A percentile compares a stretch with the other conserved stretches of the same genome.
Evolutionary conservation across 345 rosid genomes (phyloP).

Genomic region (Carallia pectinifolia): DNA sequence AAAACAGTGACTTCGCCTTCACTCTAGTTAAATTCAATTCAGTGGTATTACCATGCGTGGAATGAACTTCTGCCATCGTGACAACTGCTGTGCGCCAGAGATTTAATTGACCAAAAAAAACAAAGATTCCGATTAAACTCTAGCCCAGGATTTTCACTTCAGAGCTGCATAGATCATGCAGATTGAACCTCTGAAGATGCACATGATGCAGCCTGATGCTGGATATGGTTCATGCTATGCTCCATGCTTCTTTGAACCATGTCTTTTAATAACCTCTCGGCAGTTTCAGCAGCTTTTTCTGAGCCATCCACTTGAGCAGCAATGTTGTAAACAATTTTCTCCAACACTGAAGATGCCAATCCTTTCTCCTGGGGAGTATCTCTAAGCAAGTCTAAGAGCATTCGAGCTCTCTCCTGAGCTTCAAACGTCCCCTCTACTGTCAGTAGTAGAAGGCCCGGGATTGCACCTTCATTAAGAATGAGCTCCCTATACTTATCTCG

Average conservation of each 20-base stretch:
- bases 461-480: slow-evolving; percentile 74
- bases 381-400: slow-evolving; percentile 64
- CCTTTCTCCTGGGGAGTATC: slow-evolving; percentile 60
- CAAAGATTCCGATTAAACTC: slow-evolving; percentile 23
- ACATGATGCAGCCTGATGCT: slow-evolving; percentile 41
- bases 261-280: slow-evolving; percentile 62
- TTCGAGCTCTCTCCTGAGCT: slow-evolving; percentile 65
- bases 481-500: slow-evolving; percentile 59
- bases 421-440: slow-evolving; percentile 62
- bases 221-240: slow-evolving; percentile 48
- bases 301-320: slow-evolving; percentile 58
- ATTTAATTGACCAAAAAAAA: slow-evolving; percentile 22
- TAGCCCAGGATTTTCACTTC: slow-evolving; percentile 3
- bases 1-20: slow-evolving; percentile 10
- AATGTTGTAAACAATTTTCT: slow-evolving; percentile 59
- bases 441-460: slow-evolving; percentile 67
- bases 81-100: slow-evolving; percentile 9
- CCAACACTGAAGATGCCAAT: slow-evolving; percentile 49
- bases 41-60: slow-evolving; percentile 6
- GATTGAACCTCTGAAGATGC: slow-evolving; percentile 33
- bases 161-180: slow-evolving; percentile 14
- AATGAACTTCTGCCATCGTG: slow-evolving; percentile 20
- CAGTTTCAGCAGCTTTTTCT: slow-evolving; percentile 67
- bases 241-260: slow-evolving; percentile 77
- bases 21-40: slow-evolving; percentile 25